phyloP scores from a whole-genome alignment of 257 asterid genomes.

The Nicotiana attenuata region DNA sequence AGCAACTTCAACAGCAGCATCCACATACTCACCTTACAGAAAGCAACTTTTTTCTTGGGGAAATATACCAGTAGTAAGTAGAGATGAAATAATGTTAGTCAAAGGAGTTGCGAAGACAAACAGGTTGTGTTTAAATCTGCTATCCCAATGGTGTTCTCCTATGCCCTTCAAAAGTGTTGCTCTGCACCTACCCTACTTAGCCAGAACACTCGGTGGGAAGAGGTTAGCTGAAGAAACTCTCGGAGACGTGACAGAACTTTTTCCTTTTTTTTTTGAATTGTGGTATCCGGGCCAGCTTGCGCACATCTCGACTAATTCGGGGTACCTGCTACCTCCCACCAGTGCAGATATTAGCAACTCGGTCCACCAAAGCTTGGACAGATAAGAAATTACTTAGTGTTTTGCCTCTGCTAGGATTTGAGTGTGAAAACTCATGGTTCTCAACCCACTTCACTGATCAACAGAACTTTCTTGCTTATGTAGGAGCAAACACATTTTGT shows the following conservation, averaged over 20 bases:
- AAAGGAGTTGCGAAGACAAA: background rate
- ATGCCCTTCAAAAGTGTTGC: background rate
- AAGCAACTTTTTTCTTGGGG: background rate
- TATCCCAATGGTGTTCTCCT: background rate
- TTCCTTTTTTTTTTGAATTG: too few species aligned
- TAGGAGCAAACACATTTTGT: background rate
- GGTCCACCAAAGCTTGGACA: too few species aligned
- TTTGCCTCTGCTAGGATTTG: too few species aligned
- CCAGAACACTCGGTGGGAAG: background rate
- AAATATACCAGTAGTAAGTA: background rate
- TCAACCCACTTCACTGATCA: too few species aligned
- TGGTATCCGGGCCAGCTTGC: too few species aligned
- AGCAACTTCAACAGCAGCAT: background rate
- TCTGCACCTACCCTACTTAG: background rate
- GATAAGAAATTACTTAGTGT: too few species aligned
- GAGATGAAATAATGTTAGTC: background rate
- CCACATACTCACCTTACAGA: background rate
- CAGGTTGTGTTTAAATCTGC: background rate
- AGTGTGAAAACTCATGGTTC: too few species aligned
- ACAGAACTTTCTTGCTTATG: background rate
- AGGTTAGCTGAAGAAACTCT: background rate
- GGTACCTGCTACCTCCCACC: too few species aligned
- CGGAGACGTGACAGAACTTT: background rate
- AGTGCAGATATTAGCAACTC: too few species aligned
- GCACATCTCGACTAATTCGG: too few species aligned